These are phyloP conservation scores for Hypoxylon crocopeplum DNA, from an alignment of 495 filamentous ascomycete genomes.

Conservation along the genomic window DNA sequence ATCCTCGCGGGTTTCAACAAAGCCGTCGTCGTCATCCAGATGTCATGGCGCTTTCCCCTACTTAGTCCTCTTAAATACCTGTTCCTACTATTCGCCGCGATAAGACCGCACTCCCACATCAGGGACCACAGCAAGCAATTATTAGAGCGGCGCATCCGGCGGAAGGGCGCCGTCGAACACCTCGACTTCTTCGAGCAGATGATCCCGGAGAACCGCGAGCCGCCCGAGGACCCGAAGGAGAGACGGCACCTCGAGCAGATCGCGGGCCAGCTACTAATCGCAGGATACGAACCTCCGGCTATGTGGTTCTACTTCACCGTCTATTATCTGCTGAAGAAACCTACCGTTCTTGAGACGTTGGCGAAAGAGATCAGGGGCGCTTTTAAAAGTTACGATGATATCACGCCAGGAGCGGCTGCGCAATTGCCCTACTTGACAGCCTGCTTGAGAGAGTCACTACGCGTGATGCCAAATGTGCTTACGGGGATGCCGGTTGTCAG, in stretches of 20 bases:
- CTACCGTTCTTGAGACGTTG: conserved; percentile 3
- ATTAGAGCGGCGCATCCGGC: not conserved
- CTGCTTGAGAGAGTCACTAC: conserved; percentile 31
- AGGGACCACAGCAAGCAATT: too few species aligned
- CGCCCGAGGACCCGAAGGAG: conserved; percentile 6
- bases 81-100: too few species aligned
- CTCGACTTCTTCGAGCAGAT: not conserved
- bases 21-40: too few species aligned
- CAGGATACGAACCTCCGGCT: conserved; percentile 29
- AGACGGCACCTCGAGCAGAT: conserved; percentile 23
- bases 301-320: conserved; percentile 17
- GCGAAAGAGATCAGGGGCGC: conserved; percentile 28
- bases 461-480: not conserved
- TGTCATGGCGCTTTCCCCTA: too few species aligned
- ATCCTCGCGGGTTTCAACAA: too few species aligned
- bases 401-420: conserved; percentile 9
- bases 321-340: conserved; percentile 24
- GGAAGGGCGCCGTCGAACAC: not conserved
- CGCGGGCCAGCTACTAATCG: conserved; percentile 32
- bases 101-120: too few species aligned
- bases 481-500: conserved; percentile 24
- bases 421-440: conserved; percentile 26
- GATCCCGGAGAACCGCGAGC: not conserved
- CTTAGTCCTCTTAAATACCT: too few species aligned
- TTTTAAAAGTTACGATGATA: conserved; percentile 32